Evolutionary conservation across 2,329 filamentous ascomycete species (phyloP).

Genomic region (Pseudodiploospora longispora): DNA sequence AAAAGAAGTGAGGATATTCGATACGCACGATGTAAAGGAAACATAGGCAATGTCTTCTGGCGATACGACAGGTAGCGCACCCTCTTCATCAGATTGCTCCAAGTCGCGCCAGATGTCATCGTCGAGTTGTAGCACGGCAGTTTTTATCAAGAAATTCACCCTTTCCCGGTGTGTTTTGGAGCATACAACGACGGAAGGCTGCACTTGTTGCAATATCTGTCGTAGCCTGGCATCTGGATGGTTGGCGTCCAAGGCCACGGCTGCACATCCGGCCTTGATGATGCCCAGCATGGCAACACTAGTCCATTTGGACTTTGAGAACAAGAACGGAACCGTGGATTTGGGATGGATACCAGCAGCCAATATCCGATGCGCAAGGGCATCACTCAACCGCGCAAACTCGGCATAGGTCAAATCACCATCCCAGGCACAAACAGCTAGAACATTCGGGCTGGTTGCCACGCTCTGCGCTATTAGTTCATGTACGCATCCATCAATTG

Average conservation of each 20-base stretch:
- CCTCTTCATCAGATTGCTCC: too few relatives aligned
- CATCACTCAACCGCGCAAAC: slow-evolving; percentile 6
- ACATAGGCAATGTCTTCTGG: slow-evolving; percentile 1
- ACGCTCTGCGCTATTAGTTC: slow-evolving; percentile 31
- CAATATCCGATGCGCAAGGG: slow-evolving; percentile 5
- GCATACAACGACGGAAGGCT: slow-evolving; percentile 6
- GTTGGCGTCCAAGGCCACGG: neutral
- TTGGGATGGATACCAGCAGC: slow-evolving; percentile 1
- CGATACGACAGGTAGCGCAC: neutral
- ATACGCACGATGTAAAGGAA: slow-evolving; percentile 1
- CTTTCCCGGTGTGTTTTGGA: neutral
- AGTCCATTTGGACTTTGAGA: slow-evolving; percentile 2
- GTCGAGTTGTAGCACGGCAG: too few relatives aligned
- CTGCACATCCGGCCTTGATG: slow-evolving; percentile 4
- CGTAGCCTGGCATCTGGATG: slow-evolving; percentile 7
- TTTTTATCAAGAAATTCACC: too few relatives aligned
- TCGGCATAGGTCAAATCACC: slow-evolving; percentile 16
- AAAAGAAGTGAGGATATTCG: neutral
- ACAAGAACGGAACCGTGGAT: slow-evolving; percentile 2
- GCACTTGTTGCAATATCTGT: slow-evolving; percentile 3
- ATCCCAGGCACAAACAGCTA: slow-evolving; percentile 37
- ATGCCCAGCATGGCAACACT: slow-evolving; percentile 3
- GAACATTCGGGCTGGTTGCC: slow-evolving; percentile 19
- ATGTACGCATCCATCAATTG: slow-evolving; percentile 26
- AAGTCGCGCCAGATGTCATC: too few relatives aligned